Evolutionary conservation across 768 basidiomycete species (phyloP).

Genomic region (Gelatoporia subvermispora): DNA sequence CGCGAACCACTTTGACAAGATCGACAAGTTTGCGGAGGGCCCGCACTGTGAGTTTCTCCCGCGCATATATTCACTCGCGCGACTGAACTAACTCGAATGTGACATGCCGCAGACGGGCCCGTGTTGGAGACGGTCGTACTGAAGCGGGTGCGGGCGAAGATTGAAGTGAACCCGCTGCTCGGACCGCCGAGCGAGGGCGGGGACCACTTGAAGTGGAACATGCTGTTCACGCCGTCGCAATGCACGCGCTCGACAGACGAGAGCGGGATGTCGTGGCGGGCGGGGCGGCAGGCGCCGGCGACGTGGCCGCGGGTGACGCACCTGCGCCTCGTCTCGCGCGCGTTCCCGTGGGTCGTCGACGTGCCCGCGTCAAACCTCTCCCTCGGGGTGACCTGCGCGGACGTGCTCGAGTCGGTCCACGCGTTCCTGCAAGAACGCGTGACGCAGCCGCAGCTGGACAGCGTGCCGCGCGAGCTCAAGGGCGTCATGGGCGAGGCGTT

Average conservation of each 20-base stretch:
- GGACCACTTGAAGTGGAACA: constrained; percentile 66
- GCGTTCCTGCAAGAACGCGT: constrained; percentile 46
- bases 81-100: no score
- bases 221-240: constrained; percentile 59
- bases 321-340: constrained; percentile 48
- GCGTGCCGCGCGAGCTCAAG: constrained; percentile 31
- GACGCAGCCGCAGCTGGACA: constrained; percentile 47
- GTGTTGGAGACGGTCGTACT: constrained; percentile 60
- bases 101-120: constrained; percentile 65
- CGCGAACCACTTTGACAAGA: constrained; percentile 25
- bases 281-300: constrained; percentile 59
- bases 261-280: constrained; percentile 56
- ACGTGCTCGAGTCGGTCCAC: constrained; percentile 54
- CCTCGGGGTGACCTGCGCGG: constrained; percentile 64
- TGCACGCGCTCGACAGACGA: constrained; percentile 62
- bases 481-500: constrained; percentile 49
- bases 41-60: constrained; percentile 34
- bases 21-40: constrained; percentile 36
- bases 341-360: constrained; percentile 53
- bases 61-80: not conserved
- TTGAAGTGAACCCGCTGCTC: constrained; percentile 61
- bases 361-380: constrained; percentile 38
- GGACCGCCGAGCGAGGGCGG: constrained; percentile 35
- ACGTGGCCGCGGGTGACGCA: constrained; percentile 55
- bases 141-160: constrained; percentile 40